phyloP scores from a whole-genome alignment of 495 filamentous ascomycete species.

The Aspergillus affinis region DNA sequence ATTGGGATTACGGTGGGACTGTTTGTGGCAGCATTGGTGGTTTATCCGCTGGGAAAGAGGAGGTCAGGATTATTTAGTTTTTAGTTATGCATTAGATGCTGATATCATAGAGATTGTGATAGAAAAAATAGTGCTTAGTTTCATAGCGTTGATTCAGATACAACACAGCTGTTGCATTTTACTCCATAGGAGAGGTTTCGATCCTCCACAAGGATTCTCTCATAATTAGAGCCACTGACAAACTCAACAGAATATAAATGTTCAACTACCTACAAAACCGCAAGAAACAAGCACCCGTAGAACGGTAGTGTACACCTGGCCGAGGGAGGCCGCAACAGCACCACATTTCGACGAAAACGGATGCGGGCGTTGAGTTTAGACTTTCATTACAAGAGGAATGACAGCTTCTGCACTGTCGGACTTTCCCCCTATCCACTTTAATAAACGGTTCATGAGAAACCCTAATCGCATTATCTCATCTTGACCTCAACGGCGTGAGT shows the following conservation, averaged over 20 bases:
- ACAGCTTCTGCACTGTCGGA: no score
- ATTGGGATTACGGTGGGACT: conserved; percentile 90
- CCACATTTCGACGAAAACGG: not conserved
- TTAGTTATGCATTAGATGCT: conserved; percentile 34
- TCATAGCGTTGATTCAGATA: not conserved
- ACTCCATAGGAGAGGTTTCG: no score
- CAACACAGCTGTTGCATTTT: no score
- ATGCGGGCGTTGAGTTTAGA: not conserved
- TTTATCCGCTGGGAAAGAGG: conserved; percentile 90
- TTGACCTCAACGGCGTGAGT: not conserved
- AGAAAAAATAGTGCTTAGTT: not conserved
- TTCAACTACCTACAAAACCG: not conserved
- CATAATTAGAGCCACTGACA: no score
- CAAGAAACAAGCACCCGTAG: not conserved
- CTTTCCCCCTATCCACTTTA: no score
- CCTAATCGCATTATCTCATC: not conserved
- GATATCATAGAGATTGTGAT: not conserved
- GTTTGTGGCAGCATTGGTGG: conserved; percentile 76
- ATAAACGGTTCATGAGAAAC: no score
- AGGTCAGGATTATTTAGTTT: conserved; percentile 85
- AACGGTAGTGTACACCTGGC: not conserved
- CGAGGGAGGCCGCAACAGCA: not conserved
- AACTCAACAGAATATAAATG: no score
- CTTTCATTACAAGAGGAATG: no score
- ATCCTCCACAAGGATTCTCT: no score